These are phyloP conservation scores for Zelopaecilomyces penicillatus DNA, from an alignment of 2,329 filamentous ascomycete species.

Conservation along the genomic window DNA sequence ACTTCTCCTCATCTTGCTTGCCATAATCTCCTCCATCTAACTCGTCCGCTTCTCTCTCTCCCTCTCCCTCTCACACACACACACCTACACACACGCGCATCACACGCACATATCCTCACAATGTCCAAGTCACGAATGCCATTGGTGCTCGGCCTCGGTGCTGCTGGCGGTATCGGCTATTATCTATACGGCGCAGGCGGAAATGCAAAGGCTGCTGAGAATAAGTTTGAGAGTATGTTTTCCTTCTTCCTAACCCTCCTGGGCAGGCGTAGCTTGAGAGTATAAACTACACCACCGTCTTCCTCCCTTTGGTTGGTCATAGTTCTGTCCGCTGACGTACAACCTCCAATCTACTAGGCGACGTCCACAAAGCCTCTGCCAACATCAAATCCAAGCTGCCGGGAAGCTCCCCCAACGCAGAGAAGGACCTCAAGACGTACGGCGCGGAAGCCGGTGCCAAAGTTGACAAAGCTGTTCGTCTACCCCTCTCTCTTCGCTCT, in stretches of 20 bases:
- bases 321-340: not conserved
- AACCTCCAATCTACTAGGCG: slow-evolving; percentile 46
- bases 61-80: not conserved
- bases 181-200: slow-evolving; percentile 88
- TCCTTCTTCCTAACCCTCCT: not conserved
- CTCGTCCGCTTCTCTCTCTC: not conserved
- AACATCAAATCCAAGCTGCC: slow-evolving; percentile 60
- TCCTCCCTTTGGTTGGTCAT: not conserved
- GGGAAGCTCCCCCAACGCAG: slow-evolving; percentile 50
- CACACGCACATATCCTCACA: slow-evolving; percentile 11
- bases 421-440: slow-evolving; percentile 51
- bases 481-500: not conserved
- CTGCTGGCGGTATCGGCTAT: slow-evolving; percentile 67
- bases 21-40: not conserved
- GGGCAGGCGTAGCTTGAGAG: not conserved
- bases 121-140: slow-evolving; percentile 42
- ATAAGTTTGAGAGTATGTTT: slow-evolving; percentile 70
- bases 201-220: slow-evolving; percentile 71
- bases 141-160: slow-evolving; percentile 50
- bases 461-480: slow-evolving; percentile 60
- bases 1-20: not conserved
- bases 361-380: slow-evolving; percentile 60
- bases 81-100: not conserved
- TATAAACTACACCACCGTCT: slow-evolving; percentile 1
- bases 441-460: slow-evolving; percentile 49